Evolutionary conservation across 1,284 basidiomycete genomes (phyloP).

Genomic region (Ganoderma lucidum): DNA sequence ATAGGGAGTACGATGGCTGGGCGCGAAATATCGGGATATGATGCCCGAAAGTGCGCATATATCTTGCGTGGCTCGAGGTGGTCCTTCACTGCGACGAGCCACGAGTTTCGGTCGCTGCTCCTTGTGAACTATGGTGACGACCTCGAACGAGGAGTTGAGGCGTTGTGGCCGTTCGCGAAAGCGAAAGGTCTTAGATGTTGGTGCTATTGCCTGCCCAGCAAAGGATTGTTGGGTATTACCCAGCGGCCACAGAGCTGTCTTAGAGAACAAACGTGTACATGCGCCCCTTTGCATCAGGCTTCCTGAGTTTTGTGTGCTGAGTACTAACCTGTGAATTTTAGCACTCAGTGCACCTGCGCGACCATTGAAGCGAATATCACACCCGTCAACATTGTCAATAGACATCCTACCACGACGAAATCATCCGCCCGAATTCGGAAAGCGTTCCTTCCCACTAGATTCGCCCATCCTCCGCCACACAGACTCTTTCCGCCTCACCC

Average conservation of each 20-base stretch:
- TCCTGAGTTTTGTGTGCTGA: background rate
- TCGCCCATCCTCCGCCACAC: conserved; percentile 59
- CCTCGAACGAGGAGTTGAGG: too few relatives aligned
- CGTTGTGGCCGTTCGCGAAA: too few relatives aligned
- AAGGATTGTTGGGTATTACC: background rate
- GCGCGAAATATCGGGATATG: too few relatives aligned
- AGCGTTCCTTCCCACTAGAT: conserved; percentile 41
- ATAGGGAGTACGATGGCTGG: too few relatives aligned
- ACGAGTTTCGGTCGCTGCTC: too few relatives aligned
- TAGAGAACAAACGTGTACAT: background rate
- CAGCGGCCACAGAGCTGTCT: background rate
- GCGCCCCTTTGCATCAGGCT: background rate
- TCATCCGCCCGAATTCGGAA: conserved; percentile 46
- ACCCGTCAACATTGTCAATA: conserved; percentile 65
- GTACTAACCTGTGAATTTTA: conserved; percentile 7
- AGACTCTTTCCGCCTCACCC: conserved; percentile 70
- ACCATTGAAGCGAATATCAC: conserved; percentile 63
- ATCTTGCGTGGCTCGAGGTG: too few relatives aligned
- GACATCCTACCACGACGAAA: conserved; percentile 70
- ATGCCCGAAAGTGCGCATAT: too few relatives aligned
- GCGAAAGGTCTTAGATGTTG: background rate
- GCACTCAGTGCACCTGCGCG: conserved; percentile 53
- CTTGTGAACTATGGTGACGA: too few relatives aligned
- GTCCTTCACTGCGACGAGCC: too few relatives aligned
- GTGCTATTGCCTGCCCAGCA: background rate